Evolutionary conservation across 1,284 basidiomycete genomes (phyloP).

Genomic region (Hemileia vastatrix): DNA sequence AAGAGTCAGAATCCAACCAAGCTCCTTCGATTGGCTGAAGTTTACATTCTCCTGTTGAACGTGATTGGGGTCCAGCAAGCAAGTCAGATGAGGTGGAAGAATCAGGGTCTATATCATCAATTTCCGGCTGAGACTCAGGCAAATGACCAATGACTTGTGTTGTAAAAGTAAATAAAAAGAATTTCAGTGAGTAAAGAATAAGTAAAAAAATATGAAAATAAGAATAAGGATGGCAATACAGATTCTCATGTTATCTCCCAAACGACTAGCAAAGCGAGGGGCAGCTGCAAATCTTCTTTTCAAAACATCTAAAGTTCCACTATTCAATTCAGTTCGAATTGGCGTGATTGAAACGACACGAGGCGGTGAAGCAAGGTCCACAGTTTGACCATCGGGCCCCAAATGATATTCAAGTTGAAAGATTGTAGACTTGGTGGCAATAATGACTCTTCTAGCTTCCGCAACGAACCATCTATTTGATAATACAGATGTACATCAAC

Average conservation of each 20-base stretch:
- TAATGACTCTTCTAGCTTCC: slow-evolving; percentile 19
- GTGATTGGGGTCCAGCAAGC: neutral
- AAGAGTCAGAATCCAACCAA: slow-evolving; percentile 12
- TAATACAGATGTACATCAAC: no score
- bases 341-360: slow-evolving; percentile 11
- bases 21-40: slow-evolving; percentile 21
- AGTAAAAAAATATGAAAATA: neutral
- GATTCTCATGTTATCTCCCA: slow-evolving; percentile 22
- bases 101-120: neutral
- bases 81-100: neutral
- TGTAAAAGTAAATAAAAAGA: no score
- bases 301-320: slow-evolving; percentile 17
- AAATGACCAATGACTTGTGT: slow-evolving; percentile 14
- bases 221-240: slow-evolving; percentile 7
- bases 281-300: slow-evolving; percentile 20
- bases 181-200: neutral
- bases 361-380: slow-evolving; percentile 11
- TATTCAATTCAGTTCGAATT: slow-evolving; percentile 16
- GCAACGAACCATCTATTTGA: slow-evolving; percentile 22
- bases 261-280: slow-evolving; percentile 14
- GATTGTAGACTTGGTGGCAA: slow-evolving; percentile 17
- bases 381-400: neutral
- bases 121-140: neutral
- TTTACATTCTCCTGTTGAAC: neutral
- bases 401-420: slow-evolving; percentile 17